Base-by-base conservation (phyloP, 140 eudicot genomes). In the Cichorium intybus region DNA sequence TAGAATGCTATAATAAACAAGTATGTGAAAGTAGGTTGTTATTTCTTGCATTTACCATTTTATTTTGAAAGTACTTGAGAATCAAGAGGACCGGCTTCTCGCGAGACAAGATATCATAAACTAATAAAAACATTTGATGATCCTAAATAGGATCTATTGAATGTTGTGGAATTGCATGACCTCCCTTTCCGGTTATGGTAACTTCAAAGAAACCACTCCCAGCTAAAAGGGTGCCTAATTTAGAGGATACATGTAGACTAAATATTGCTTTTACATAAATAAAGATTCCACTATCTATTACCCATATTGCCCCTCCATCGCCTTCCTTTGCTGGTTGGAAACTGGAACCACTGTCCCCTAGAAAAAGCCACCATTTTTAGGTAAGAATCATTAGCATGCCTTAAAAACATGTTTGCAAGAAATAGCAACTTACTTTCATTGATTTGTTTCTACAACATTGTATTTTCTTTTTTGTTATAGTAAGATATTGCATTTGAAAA, bases 311-410 rank as follows among this genome's bases (percentile, higher is more conserved):
- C 58, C 97, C 97, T 43, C 82, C 97, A 33, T 87, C 88, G 52
- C 97, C 95, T 81, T 90, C 97, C 47, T 90, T 89, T 0, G 92
- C 97, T 16, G 97, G 97, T 84, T 90, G 97, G 70, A 90, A 58
- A 90, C 89, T 28, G 84, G 85, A 69, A 87, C 77, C 16, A 84
- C 85, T 0, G 97, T 90, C 59, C 95, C 97, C 97, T 90, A 23
- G 28, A 39, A 71, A 64, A 71, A 22, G 46, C n/a, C n/a, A n/a
- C n/a, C n/a, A n/a, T n/a, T n/a, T n/a, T n/a, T n/a, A n/a, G n/a
- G n/a, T n/a, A n/a, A n/a, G n/a, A n/a, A n/a, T n/a, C n/a, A n/a
- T n/a, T n/a, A n/a, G n/a, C n/a, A n/a, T n/a, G n/a, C n/a, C n/a
- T n/a, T n/a, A n/a, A n/a, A n/a, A n/a, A n/a, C n/a, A n/a, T n/a